Conservation (phyloP, 257 asterid species). For the Rauvolfia tetraphylla region DNA sequence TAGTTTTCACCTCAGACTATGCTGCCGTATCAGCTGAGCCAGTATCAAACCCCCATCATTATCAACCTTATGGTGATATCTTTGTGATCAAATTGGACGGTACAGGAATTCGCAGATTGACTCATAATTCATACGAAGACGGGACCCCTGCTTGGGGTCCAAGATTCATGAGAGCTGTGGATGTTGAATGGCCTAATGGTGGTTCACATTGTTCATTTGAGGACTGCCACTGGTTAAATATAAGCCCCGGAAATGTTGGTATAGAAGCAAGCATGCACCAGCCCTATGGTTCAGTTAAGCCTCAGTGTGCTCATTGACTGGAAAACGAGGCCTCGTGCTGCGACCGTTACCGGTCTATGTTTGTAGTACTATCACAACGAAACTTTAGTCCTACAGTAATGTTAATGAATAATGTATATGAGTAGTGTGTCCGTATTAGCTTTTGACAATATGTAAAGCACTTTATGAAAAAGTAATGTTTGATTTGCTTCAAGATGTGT, state of each 20-base stretch:
- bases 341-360: no score
- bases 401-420: no score
- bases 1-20: slow-evolving; percentile 74
- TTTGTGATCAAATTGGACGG: slow-evolving; percentile 66
- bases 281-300: not conserved
- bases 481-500: no score
- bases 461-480: no score
- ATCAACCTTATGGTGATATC: slow-evolving; percentile 85
- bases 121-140: slow-evolving; percentile 79
- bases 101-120: slow-evolving; percentile 51
- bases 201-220: slow-evolving; percentile 52
- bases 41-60: slow-evolving; percentile 74
- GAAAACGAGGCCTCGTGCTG: not conserved
- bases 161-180: slow-evolving; percentile 28
- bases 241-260: not conserved
- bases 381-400: no score
- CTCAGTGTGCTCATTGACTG: slow-evolving; percentile 7
- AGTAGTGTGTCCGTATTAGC: no score
- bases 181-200: slow-evolving; percentile 56
- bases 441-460: no score
- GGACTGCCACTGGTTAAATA: slow-evolving; percentile 9
- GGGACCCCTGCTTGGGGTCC: slow-evolving; percentile 89
- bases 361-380: no score
- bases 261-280: not conserved
- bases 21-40: slow-evolving; percentile 95